phyloP scores from a whole-genome alignment of 2,329 filamentous ascomycete genomes.

The Aspergillus fischeri region DNA sequence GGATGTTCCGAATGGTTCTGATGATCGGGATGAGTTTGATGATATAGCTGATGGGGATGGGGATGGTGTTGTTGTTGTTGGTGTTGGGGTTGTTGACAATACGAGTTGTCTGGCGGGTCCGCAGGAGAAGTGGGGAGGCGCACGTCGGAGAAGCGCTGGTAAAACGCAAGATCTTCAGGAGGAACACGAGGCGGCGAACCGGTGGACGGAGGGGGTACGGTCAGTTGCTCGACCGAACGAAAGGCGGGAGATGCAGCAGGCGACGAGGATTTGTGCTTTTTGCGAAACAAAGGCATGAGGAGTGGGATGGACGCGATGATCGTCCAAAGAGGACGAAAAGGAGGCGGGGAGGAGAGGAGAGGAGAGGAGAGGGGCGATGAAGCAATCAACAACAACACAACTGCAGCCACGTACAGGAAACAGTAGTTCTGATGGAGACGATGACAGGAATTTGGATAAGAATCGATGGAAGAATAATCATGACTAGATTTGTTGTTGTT shows the following conservation, averaged over 20 bases:
- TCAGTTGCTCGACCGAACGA: conserved; percentile 20
- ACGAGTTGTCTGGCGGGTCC: neutral
- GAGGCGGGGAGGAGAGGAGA: neutral
- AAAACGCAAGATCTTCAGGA: conserved; percentile 8
- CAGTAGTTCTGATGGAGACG: neutral
- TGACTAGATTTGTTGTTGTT: neutral
- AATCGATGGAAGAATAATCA: neutral
- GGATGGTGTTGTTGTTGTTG: conserved; percentile 1
- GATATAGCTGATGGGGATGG: conserved; percentile 7
- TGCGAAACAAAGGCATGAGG: conserved; percentile 24
- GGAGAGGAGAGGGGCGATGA: neutral
- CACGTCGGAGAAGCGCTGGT: conserved; percentile 9
- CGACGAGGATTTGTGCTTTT: conserved; percentile 16
- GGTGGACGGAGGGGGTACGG: neutral
- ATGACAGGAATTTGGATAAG: no score
- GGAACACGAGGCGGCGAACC: conserved; percentile 6
- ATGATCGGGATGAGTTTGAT: conserved; percentile 9
- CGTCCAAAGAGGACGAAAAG: neutral
- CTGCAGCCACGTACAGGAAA: neutral
- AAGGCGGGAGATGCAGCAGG: conserved; percentile 11
- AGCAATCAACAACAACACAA: neutral
- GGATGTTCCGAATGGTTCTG: conserved; percentile 6
- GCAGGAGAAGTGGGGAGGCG: neutral
- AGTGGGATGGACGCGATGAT: neutral
- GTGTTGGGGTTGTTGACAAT: conserved; percentile 6